phyloP scores from a whole-genome alignment of 2,329 filamentous ascomycete genomes.

The Fusarium graminum region DNA sequence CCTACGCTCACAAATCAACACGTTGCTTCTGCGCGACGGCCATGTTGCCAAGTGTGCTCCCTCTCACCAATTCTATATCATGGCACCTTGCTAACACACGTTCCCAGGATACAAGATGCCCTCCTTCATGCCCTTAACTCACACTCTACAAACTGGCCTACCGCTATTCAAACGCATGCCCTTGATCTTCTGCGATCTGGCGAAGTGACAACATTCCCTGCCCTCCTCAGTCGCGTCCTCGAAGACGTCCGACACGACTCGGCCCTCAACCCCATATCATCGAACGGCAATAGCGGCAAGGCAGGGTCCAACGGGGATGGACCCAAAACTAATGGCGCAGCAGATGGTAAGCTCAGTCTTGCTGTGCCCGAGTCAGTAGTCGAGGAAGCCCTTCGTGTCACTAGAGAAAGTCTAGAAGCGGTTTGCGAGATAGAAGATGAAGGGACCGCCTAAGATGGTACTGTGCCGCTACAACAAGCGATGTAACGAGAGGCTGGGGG shows the following conservation, averaged over 20 bases:
- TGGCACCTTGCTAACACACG: slow-evolving; percentile 16
- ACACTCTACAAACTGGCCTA: slow-evolving; percentile 72
- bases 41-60: slow-evolving; percentile 68
- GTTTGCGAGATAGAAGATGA: slow-evolving; percentile 58
- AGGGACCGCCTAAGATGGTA: slow-evolving; percentile 9
- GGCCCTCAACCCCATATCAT: slow-evolving; percentile 47
- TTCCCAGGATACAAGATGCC: slow-evolving; percentile 69
- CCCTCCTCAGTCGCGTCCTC: slow-evolving; percentile 70
- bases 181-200: slow-evolving; percentile 71
- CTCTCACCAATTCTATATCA: slow-evolving; percentile 3
- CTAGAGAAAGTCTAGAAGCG: slow-evolving; percentile 69
- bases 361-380: slow-evolving; percentile 71
- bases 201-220: slow-evolving; percentile 70
- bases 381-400: slow-evolving; percentile 71
- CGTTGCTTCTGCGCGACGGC: slow-evolving; percentile 68
- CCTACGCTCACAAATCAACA: slow-evolving; percentile 73
- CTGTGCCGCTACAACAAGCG: background rate
- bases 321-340: slow-evolving; percentile 48
- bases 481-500: background rate
- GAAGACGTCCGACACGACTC: slow-evolving; percentile 70
- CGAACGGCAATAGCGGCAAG: slow-evolving; percentile 51
- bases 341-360: slow-evolving; percentile 55
- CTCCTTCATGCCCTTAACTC: slow-evolving; percentile 73
- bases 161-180: slow-evolving; percentile 70
- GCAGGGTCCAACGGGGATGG: slow-evolving; percentile 51